These are phyloP conservation scores for Candida verbasci DNA, from an alignment of 805 yeast species.

Conservation along the genomic window DNA sequence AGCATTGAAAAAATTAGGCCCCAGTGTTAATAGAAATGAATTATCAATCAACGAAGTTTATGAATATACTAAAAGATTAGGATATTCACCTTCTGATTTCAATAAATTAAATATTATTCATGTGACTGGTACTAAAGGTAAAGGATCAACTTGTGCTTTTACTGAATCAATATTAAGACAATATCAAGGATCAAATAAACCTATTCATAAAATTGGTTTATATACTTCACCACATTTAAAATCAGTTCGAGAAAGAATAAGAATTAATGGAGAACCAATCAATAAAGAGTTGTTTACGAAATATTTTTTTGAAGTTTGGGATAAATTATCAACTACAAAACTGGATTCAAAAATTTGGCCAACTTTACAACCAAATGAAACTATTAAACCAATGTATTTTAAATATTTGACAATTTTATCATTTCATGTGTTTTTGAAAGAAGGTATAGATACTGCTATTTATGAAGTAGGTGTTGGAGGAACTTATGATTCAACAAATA, in stretches of 20 bases:
- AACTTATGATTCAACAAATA: slow-evolving; percentile 92
- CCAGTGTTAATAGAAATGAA: slow-evolving; percentile 50
- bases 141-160: slow-evolving; percentile 97
- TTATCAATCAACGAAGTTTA: slow-evolving; percentile 78
- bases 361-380: slow-evolving; percentile 55
- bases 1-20: slow-evolving; percentile 69
- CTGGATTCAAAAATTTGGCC: slow-evolving; percentile 63
- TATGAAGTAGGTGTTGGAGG: slow-evolving; percentile 99
- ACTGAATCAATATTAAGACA: slow-evolving; percentile 73
- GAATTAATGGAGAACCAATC: slow-evolving; percentile 83
- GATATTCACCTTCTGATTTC: slow-evolving; percentile 54
- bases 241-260: slow-evolving; percentile 86
- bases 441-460: slow-evolving; percentile 89
- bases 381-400: slow-evolving; percentile 87
- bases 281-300: slow-evolving; percentile 74
- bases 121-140: slow-evolving; percentile 97
- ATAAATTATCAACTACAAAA: slow-evolving; percentile 54
- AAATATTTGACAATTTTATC: slow-evolving; percentile 84
- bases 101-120: slow-evolving; percentile 77
- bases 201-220: slow-evolving; percentile 70
- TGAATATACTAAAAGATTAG: slow-evolving; percentile 36
- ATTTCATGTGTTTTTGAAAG: slow-evolving; percentile 83
- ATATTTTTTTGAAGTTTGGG: slow-evolving; percentile 95
- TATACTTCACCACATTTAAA: slow-evolving; percentile 95
- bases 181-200: slow-evolving; percentile 30